Evolutionary conservation across 2,329 filamentous ascomycete species (phyloP).

Genomic region (Hypoxylon sp.): DNA sequence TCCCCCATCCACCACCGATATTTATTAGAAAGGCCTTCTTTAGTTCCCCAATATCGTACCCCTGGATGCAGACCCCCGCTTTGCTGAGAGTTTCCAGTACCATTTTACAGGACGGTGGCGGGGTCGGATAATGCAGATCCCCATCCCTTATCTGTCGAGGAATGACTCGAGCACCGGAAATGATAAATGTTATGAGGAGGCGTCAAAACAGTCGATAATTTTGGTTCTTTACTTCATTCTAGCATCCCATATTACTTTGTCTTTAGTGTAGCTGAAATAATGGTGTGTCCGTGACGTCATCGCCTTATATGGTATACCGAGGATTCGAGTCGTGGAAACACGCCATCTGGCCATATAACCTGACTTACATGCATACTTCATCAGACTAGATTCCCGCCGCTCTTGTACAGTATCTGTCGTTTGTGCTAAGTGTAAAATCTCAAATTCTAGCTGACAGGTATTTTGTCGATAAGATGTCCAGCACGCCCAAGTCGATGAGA

Average conservation of each 20-base stretch:
- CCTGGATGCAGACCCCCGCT: too few species aligned
- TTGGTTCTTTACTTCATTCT: neutral
- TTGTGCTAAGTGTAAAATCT: neutral
- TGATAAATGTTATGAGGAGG: neutral
- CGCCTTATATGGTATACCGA: neutral
- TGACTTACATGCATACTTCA: conserved; percentile 3
- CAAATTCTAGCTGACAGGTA: neutral
- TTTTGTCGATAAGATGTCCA: conserved; percentile 13
- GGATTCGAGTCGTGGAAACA: conserved; percentile 3
- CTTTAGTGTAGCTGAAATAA: neutral
- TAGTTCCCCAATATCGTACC: too few species aligned
- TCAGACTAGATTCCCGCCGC: neutral
- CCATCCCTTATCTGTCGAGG: too few species aligned
- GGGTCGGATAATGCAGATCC: too few species aligned
- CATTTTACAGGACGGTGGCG: too few species aligned
- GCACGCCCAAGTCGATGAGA: conserved; percentile 60
- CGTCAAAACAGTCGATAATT: neutral
- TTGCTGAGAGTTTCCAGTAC: too few species aligned
- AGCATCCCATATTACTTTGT: neutral
- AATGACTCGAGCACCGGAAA: too few species aligned
- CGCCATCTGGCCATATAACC: conserved; percentile 22
- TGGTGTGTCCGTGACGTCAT: conserved; percentile 22
- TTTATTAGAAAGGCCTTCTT: too few species aligned
- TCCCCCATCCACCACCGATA: too few species aligned
- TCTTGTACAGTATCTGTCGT: neutral